Evolutionary conservation across 2,329 filamentous ascomycete species (phyloP), one percentile per base, ranked within the genome.

Genomic region (Sporothrix pallida): DNA sequence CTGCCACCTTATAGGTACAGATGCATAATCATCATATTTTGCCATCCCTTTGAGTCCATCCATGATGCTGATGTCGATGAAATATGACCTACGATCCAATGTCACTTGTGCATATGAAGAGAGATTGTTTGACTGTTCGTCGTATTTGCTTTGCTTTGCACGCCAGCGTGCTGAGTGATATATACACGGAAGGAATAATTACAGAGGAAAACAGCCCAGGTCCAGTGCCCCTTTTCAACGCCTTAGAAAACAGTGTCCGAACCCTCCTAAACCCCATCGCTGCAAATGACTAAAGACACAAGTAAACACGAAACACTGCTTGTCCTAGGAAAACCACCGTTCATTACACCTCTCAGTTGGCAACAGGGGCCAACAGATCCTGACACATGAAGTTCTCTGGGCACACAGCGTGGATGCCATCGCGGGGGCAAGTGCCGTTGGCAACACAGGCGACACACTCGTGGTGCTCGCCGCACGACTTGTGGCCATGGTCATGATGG

Each of bases 391-490:
- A 31, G 65, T 73, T 75, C 58, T 73, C 62, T 3, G 74, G 75
- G 70, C 75, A 75, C 17, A n/a, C 10, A 8, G 50, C 52, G 37
- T 75, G 72, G 31, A 65, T 71, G 52, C 75, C 74, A 44, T 74
- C 44, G 9, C n/a, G 48, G 3, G 74, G 52, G 62, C 75, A 76
- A 17, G 69, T 50, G 8, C 60, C 72, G 4, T 72, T 72, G 12
- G 44, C 50, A 2, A 68, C 69, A 37, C 75, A 75, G 17, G 65
- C 48, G 9, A 74, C 70, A 31, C 81, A 80, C 3, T 78, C 77
- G 46, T 78, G 76, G 4, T 78, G 76, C 15, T 68, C 62, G 17
- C 62, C 62, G 6, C 62, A 67, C 3, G 42, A 26, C 62, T 48
- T 46, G 62, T 71, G 50, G 23, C 67, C n/a, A 42, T 74, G 74